Base-by-base conservation (phyloP, 345 rosid species). In the Anastatica hierochuntica region DNA sequence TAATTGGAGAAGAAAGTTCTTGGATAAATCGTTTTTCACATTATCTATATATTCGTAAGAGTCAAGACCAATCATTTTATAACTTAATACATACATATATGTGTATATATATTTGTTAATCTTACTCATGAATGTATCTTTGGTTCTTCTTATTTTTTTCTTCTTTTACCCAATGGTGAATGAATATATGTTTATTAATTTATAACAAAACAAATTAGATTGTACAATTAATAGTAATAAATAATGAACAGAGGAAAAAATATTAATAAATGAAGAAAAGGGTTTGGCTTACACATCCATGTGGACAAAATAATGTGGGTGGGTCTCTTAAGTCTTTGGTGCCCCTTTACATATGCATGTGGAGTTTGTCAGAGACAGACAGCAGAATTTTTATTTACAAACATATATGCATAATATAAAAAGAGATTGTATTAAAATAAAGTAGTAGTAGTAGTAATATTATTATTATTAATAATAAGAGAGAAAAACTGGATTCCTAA, bases 261-360 rank as follows among this genome's bases (percentile, higher is more conserved):
- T n/a, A n/a, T 51, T 41, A 51, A 17, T 43, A 56, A 56, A 52
- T 63, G 52, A 27, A 36, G 46, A 43, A 29, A 50, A 75, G 63
- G 74, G 81, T 73, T 75, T 49, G 42, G 55, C 64, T 68, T 39
- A 57, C 73, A 65, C 63, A 49, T 69, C 71, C 80, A 72, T 78
- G 82, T 69, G 94, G 87, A 77, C 79, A 76, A 74, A 66, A 78
- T 74, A 81, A 79, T 73, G 79, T 70, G 78, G 75, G 79, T 60
- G 78, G 83, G 75, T 67, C 75, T 55, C 70, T 55, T 53, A 42
- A 62, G 62, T 70, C 68, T 64, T 67, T 60, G 72, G 81, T 50
- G 77, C 76, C 60, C 72, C 66, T 53, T 37, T 64, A 44, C 74
- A 73, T 63, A 53, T 70, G 74, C 96, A 79, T 88, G 90, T 82